Evolutionary conservation across 768 basidiomycete species (phyloP), one percentile per base, ranked within the genome.

Genomic region (Auricularia cornea): DNA sequence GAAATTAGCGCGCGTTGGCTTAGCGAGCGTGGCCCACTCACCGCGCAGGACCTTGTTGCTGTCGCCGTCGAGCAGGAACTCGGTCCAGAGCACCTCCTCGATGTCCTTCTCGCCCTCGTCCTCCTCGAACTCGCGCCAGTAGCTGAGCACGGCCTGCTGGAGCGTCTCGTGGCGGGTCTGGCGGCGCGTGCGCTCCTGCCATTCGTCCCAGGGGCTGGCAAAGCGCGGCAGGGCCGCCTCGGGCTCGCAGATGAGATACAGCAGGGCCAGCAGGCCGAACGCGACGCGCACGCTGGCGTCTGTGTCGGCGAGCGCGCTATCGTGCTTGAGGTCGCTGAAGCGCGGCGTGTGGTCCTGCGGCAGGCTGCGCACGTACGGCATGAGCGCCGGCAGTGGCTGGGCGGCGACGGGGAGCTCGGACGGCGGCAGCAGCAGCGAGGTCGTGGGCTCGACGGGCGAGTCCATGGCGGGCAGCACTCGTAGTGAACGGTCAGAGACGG

Each of bases 41-140:
- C 54, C 54, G 26, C 54, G 54, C 16, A 57, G 28, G 30, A 57
- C 54, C 29, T 57, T 57, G 54, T 26, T 26, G 54, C 54, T 31
- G 54, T 57, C 54, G 26, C 54, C 54, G 26, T 57, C 54, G 26
- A 57, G 28, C 23, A 57, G 54, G 6, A 57, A 57, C 54, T 57
- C 54, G 16, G 54, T 57, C 54, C 54, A 57, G 26, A 57, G 54
- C 6, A 57, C 26, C 11, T 57, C 54, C 54, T 57, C 54, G 28
- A 57, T 14, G 54, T 57, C 54, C 30, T 57, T 57, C 54, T 57
- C 54, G 54, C 18, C 26, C 54, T 57, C 54, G 54, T 57, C 54
- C 30, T 57, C 26, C 28, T 57, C 28, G 26, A 57, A 57, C 54
- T 57, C 54, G 23, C 16, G 30, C 54, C 54, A 57, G 30, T 29